These are phyloP conservation scores for Aspergillus chevalieri DNA, from an alignment of 2,329 filamentous ascomycete species.

Conservation along the genomic window DNA sequence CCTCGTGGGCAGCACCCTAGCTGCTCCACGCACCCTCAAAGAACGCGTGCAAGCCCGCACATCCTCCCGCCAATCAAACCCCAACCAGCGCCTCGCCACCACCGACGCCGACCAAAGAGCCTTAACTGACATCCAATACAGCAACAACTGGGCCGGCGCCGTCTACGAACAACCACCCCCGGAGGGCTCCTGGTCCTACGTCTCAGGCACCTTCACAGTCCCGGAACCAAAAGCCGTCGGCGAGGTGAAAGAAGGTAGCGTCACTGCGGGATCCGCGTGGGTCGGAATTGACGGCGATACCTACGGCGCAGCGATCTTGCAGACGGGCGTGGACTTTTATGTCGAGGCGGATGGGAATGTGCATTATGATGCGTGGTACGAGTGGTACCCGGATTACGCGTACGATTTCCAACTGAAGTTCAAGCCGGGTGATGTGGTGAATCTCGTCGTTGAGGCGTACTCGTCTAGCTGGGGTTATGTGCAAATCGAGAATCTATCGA, in stretches of 20 bases:
- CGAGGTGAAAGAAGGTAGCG: constrained; percentile 26
- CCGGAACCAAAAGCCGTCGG: constrained; percentile 42
- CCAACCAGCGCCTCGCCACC: constrained; percentile 9
- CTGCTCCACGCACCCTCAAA: constrained; percentile 22
- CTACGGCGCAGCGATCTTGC: constrained; percentile 49
- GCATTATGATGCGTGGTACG: constrained; percentile 55
- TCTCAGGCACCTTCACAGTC: constrained; percentile 45
- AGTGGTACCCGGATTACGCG: constrained; percentile 55
- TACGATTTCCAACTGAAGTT: constrained; percentile 49
- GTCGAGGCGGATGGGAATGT: constrained; percentile 29
- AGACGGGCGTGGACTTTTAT: constrained; percentile 54
- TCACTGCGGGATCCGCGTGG: constrained; percentile 50
- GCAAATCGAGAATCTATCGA: constrained; percentile 49
- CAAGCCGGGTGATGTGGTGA: constrained; percentile 41
- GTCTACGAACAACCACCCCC: constrained; percentile 42
- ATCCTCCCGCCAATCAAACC: constrained; percentile 20
- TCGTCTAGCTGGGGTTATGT: constrained; percentile 41
- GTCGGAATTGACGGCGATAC: constrained; percentile 59
- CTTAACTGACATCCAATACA: constrained; percentile 43
- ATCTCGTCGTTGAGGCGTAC: constrained; percentile 31
- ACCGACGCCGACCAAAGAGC: constrained; percentile 8
- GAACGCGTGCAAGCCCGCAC: constrained; percentile 25
- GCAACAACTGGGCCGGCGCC: constrained; percentile 55
- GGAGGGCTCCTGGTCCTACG: constrained; percentile 44
- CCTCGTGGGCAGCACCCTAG: constrained; percentile 19